phyloP scores from a whole-genome alignment of 2,329 filamentous ascomycete species.

The Dactylellina haptotyla region DNA sequence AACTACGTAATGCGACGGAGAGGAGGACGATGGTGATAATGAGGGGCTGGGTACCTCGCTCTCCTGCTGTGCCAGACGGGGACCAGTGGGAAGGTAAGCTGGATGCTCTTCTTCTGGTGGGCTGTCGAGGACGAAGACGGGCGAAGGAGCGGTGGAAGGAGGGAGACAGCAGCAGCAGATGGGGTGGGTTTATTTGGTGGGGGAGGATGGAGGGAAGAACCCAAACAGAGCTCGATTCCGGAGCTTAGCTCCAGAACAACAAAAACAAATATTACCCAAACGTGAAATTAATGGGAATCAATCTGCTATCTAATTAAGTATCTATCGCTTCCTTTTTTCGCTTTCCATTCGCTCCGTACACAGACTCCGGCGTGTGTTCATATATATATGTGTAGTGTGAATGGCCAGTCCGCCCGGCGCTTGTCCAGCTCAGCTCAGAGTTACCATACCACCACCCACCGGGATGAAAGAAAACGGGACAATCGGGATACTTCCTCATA shows the following conservation, averaged over 20 bases:
- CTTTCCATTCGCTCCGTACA: no score
- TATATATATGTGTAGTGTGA: neutral
- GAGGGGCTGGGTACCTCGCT: conserved; percentile 25
- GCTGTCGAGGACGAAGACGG: conserved; percentile 1
- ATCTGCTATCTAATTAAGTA: no score
- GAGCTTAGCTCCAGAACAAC: conserved; percentile 15
- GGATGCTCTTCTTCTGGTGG: neutral
- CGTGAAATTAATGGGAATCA: no score
- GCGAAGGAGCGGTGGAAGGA: no score
- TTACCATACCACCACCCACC: no score
- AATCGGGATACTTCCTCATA: no score
- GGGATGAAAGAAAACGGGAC: no score
- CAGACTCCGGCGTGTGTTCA: no score
- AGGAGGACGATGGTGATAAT: neutral
- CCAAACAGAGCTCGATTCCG: conserved; percentile 36
- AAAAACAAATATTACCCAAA: neutral
- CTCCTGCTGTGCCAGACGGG: conserved; percentile 13
- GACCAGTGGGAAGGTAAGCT: conserved; percentile 20
- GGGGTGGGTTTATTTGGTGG: conserved; percentile 38
- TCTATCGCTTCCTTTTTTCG: no score
- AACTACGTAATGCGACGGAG: neutral
- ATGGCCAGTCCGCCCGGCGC: neutral
- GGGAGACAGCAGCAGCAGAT: no score
- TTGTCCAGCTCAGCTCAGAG: neutral
- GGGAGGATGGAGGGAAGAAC: conserved; percentile 10